Percentiles rank a stretch among this genome's conserved stretches.
Conservation (phyloP, 495 filamentous ascomycete genomes). For the Sordaria brevicollis region DNA sequence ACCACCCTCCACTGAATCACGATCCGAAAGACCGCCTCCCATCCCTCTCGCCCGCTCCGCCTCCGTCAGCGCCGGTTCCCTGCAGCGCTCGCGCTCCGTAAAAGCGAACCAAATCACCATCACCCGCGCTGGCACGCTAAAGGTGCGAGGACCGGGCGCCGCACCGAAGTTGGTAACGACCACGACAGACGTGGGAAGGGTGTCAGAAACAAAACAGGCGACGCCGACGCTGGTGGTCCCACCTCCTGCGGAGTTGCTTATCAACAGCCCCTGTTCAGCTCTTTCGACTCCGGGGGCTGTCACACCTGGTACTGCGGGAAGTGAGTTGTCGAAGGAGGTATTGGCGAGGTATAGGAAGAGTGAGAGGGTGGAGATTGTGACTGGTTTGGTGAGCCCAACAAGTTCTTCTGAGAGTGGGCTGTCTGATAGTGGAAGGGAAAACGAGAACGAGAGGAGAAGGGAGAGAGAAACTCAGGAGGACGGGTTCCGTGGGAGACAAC, state of each 20-base stretch:
- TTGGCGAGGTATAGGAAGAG: background rate
- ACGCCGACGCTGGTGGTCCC: slow-evolving; percentile 27
- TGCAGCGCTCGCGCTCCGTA: slow-evolving; percentile 1
- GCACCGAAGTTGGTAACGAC: slow-evolving; percentile 8
- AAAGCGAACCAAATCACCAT: background rate
- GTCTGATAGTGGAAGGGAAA: background rate
- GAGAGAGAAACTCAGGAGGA: too few relatives aligned
- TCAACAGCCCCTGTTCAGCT: background rate
- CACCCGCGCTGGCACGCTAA: background rate
- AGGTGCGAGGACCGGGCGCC: slow-evolving; percentile 6
- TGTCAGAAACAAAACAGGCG: slow-evolving; percentile 27
- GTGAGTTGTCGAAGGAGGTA: background rate
- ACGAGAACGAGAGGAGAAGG: too few relatives aligned
- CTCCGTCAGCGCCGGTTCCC: slow-evolving; percentile 3
- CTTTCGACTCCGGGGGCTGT: background rate
- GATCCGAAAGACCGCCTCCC: background rate
- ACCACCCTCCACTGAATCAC: slow-evolving; percentile 20
- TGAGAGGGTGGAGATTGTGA: background rate
- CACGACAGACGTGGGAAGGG: slow-evolving; percentile 17
- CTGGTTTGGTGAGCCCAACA: too few relatives aligned
- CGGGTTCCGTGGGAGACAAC: too few relatives aligned
- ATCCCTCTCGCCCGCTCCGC: background rate
- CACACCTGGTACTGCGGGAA: background rate
- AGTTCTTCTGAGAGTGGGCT: too few relatives aligned
- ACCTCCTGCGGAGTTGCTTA: background rate